Base-by-base conservation (phyloP, 78 protist species). In the Kipferlia bialata region DNA sequence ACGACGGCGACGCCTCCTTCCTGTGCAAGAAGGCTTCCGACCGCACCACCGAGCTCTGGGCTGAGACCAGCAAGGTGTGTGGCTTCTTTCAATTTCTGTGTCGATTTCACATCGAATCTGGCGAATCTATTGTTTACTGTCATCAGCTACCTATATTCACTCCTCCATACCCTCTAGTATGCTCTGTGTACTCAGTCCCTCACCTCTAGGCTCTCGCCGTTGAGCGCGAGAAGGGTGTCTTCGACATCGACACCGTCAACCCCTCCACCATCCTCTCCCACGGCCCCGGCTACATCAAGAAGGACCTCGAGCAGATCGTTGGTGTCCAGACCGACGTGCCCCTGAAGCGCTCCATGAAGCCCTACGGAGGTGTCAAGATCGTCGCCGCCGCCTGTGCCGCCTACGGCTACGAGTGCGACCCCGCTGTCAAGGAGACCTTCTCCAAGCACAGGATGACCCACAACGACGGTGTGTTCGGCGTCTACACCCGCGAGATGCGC, bases 291-390 rank as follows among this genome's bases (percentile, higher is more conserved):
- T 70, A 45, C 64, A 17, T 70, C 28, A 13, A 34, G 32, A 70
- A 70, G 74, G 74, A 45, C 41, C 13, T 45, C 28, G 74, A 70
- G 26, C 45, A 41, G 55, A 70, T 70, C 45, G 74, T 70, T 45
- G 74, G 74, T 33, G 26, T 70, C 31, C 74, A 70, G 26, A 62
- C 64, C 10, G 74, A 70, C 41, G 64, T 36, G n/a, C 74, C 74
- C 41, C 64, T 70, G 38, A 51, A 70, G 65, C 63, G 74, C 28
- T 28, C 74, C 34, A 51, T 70, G n/a, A 70, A 70, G 64, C 74
- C 64, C 41, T 26, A 45, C 31, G 74, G 74, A 31, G 74, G 74
- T 45, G 24, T 70, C 44, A 15, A 28, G 33, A 62, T 70, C 34
- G 41, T 37, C 38, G 6, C 16, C 24, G 20, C 38, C n/a, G 74